phyloP scores from a whole-genome alignment of 2,329 filamentous ascomycete species.

The Lasiodiplodia sp. region DNA sequence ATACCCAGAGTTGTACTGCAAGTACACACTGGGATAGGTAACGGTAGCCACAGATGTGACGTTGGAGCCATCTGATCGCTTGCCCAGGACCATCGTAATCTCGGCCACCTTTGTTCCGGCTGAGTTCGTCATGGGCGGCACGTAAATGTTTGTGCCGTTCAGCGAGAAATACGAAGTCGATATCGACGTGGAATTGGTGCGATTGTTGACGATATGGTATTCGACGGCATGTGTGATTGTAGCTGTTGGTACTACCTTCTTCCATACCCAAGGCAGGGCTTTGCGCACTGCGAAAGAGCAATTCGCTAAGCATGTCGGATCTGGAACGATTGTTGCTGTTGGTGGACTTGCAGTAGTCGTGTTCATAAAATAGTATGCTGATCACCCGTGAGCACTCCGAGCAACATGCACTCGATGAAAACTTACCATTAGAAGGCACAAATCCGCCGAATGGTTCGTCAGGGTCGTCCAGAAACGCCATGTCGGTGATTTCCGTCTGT shows the following conservation, averaged over 20 bases:
- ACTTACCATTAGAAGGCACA: constrained; percentile 1
- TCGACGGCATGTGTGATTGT: constrained; percentile 5
- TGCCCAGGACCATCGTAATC: background rate
- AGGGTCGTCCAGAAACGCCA: background rate
- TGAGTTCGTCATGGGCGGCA: background rate
- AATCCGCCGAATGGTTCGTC: background rate
- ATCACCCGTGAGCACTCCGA: background rate
- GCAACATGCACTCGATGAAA: background rate
- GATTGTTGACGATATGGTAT: constrained; percentile 15
- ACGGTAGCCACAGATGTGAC: constrained; percentile 1
- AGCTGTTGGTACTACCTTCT: background rate
- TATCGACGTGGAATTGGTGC: background rate
- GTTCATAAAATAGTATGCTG: constrained; percentile 12
- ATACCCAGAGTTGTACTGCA: constrained; percentile 7
- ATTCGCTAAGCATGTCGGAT: background rate
- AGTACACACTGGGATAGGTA: background rate
- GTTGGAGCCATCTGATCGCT: background rate
- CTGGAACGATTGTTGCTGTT: background rate
- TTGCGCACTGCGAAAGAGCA: background rate
- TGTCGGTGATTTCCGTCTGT: background rate
- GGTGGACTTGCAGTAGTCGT: background rate
- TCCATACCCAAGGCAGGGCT: background rate
- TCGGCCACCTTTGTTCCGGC: background rate
- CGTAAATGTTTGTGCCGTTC: background rate
- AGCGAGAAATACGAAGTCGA: background rate